Conservation (phyloP, 78 protist species). For the Monosiga brevicollis region DNA sequence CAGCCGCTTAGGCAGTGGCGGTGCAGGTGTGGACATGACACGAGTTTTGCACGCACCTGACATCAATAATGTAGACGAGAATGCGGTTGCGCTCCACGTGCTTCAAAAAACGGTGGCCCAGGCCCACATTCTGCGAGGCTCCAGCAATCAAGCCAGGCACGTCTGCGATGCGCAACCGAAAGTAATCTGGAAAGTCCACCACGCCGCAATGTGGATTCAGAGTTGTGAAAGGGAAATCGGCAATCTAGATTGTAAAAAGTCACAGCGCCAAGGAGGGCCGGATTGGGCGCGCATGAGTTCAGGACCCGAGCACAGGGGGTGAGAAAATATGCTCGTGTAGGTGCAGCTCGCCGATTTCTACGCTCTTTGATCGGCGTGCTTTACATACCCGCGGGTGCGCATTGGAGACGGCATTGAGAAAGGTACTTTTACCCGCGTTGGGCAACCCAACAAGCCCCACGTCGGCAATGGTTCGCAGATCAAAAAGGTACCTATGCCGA, state of each 20-base stretch:
- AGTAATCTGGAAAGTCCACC: conserved; percentile 3
- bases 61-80: conserved; percentile 19
- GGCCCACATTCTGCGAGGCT: conserved; percentile 32
- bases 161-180: conserved; percentile 20
- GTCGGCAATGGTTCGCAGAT: conserved; percentile 35
- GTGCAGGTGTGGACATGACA: no score
- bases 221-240: conserved; percentile 62
- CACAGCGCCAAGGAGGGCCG: no score
- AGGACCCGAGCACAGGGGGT: no score
- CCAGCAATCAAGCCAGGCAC: conserved; percentile 31
- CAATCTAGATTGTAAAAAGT: conserved; percentile 21
- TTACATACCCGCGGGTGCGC: conserved; percentile 20
- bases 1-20: no score
- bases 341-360: no score
- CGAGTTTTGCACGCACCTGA: not conserved
- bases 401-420: conserved; percentile 20
- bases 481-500: not conserved
- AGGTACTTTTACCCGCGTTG: conserved; percentile 36
- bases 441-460: conserved; percentile 50
- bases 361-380: no score
- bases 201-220: conserved; percentile 32
- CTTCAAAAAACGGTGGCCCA: conserved; percentile 42
- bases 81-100: conserved; percentile 33
- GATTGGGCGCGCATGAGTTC: no score
- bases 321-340: no score